Evolutionary conservation across 192 early-diverging fungal species (phyloP).

Genomic region (Backusella mclennaniae): DNA sequence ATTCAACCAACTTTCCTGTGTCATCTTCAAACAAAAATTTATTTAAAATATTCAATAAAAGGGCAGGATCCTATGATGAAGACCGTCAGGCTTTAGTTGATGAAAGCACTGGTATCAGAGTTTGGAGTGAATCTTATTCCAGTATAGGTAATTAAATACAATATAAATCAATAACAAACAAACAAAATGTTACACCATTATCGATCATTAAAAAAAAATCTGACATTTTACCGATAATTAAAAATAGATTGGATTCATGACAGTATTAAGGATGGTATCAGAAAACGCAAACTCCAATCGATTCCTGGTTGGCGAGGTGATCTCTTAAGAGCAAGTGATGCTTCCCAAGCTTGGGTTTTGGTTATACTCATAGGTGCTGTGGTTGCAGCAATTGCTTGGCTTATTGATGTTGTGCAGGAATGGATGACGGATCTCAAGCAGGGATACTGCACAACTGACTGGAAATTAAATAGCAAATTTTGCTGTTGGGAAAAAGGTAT

Average conservation of each 20-base stretch:
- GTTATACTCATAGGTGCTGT: conserved; percentile 66
- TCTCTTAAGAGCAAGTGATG: conserved; percentile 64
- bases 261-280: conserved; percentile 75
- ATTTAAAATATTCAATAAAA: conserved; percentile 18
- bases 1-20: background rate
- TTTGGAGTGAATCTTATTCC: conserved; percentile 60
- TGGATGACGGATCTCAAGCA: conserved; percentile 82
- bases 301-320: conserved; percentile 55
- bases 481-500: conserved; percentile 76
- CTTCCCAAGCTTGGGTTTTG: conserved; percentile 85
- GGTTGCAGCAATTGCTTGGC: conserved; percentile 61
- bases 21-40: background rate
- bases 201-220: background rate
- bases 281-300: conserved; percentile 55
- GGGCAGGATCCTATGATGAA: conserved; percentile 46
- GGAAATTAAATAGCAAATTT: conserved; percentile 71
- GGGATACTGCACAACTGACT: conserved; percentile 75
- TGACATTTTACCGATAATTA: background rate
- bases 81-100: conserved; percentile 46
- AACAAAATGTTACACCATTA: background rate
- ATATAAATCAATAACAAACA: background rate
- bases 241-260: conserved; percentile 87
- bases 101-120: conserved; percentile 54
- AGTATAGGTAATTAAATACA: conserved; percentile 45
- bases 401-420: conserved; percentile 73